Evolutionary conservation across 2,329 filamentous ascomycete genomes (phyloP).

Genomic region (Fusarium pininemorale): DNA sequence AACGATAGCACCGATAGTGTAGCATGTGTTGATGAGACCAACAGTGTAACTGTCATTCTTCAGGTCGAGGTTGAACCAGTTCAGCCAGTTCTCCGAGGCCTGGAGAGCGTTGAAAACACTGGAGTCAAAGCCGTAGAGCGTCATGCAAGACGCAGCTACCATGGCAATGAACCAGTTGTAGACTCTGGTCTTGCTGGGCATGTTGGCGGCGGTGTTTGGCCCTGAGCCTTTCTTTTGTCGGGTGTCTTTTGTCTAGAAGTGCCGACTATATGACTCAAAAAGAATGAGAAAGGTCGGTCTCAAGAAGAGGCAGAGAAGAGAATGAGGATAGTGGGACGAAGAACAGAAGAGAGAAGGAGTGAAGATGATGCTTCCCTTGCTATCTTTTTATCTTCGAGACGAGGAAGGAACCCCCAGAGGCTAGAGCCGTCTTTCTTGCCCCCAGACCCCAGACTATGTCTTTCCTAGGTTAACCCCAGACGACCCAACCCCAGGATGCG

Average conservation of each 20-base stretch:
- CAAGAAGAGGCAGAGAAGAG: background rate
- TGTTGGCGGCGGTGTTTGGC: conserved; percentile 42
- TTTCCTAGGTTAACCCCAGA: conserved; percentile 6
- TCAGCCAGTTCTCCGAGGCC: conserved; percentile 72
- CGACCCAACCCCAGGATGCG: conserved; percentile 27
- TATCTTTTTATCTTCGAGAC: conserved; percentile 33
- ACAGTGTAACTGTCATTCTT: conserved; percentile 56
- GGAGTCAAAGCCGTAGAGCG: conserved; percentile 78
- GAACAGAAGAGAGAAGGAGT: conserved; percentile 3
- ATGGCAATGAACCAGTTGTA: conserved; percentile 67
- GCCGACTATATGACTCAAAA: background rate
- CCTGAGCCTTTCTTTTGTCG: background rate
- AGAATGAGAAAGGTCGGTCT: background rate
- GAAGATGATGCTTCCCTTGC: conserved; percentile 8
- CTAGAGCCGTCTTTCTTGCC: conserved; percentile 21
- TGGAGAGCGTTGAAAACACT: conserved; percentile 79
- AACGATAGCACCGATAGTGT: conserved; percentile 76
- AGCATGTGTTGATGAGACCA: conserved; percentile 70
- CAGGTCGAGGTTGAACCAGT: conserved; percentile 65
- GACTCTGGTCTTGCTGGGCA: conserved; percentile 47
- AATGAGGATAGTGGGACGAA: conserved; percentile 3
- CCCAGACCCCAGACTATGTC: conserved; percentile 22
- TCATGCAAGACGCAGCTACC: conserved; percentile 78
- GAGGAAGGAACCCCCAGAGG: conserved; percentile 14
- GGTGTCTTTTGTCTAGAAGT: background rate